Evolutionary conservation across 306 rosid genomes (phyloP).

Genomic region (Crataegus laevigata): DNA sequence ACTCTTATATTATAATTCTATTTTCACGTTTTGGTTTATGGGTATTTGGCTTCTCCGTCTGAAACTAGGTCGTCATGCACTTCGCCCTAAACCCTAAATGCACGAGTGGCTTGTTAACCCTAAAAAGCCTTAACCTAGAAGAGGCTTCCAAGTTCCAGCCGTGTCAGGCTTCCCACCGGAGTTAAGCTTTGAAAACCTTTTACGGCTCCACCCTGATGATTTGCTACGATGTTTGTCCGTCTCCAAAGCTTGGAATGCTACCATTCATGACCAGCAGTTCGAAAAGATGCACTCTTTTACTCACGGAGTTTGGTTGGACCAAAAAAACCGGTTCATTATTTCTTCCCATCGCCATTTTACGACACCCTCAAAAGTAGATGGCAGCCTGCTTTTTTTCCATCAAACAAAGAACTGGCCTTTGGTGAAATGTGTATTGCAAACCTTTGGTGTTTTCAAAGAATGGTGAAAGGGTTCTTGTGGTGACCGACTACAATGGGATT

Average conservation of each 20-base stretch:
- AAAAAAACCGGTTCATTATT: background rate
- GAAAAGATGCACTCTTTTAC: background rate
- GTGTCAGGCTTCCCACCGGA: background rate
- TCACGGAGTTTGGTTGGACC: background rate
- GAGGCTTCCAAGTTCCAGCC: background rate
- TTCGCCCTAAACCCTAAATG: background rate
- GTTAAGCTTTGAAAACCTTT: background rate
- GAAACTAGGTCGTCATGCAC: background rate
- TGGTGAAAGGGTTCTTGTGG: no score
- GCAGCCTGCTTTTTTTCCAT: no score
- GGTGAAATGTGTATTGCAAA: no score
- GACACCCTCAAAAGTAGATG: background rate
- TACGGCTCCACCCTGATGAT: background rate
- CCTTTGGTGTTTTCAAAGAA: no score
- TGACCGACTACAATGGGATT: no score
- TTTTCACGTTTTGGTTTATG: background rate
- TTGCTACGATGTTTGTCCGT: background rate
- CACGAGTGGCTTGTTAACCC: background rate
- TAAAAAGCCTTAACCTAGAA: background rate
- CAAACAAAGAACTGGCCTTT: no score
- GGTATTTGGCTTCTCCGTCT: background rate
- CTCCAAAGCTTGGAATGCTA: background rate
- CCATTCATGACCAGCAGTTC: background rate
- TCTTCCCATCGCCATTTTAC: background rate
- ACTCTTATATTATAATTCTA: fast-evolving